Conservation (phyloP, 768 basidiomycete species). For the Mycena metata region DNA sequence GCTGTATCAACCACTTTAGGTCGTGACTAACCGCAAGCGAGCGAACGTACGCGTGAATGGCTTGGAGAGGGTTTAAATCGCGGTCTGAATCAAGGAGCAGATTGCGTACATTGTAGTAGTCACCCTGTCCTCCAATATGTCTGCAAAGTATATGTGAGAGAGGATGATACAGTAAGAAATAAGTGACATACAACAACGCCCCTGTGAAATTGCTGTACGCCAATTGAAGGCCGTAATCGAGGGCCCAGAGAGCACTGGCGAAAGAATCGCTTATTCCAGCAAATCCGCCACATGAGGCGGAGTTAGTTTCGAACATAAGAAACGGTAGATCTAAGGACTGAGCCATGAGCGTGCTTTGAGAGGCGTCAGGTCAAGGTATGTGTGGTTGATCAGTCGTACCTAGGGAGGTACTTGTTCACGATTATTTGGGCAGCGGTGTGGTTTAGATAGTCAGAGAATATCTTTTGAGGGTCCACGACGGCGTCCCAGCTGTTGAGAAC, state of each 20-base stretch:
- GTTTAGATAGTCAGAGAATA: slow-evolving; percentile 70
- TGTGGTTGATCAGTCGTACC: slow-evolving; percentile 10
- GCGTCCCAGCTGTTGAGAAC: slow-evolving; percentile 48
- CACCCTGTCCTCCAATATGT: slow-evolving; percentile 41
- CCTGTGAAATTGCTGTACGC: slow-evolving; percentile 50
- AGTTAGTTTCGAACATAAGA: slow-evolving; percentile 69
- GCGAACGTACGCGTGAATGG: slow-evolving; percentile 50
- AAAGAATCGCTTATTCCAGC: slow-evolving; percentile 73
- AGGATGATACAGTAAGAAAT: background rate
- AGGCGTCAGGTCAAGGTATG: slow-evolving; percentile 28
- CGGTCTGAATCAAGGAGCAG: slow-evolving; percentile 39
- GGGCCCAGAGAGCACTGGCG: slow-evolving; percentile 72
- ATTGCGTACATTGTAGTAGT: slow-evolving; percentile 45
- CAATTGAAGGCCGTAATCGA: slow-evolving; percentile 65
- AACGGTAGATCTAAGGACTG: slow-evolving; percentile 60
- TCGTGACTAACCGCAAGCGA: slow-evolving; percentile 39
- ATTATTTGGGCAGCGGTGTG: slow-evolving; percentile 68
- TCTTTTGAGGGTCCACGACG: slow-evolving; percentile 57
- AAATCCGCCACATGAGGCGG: slow-evolving; percentile 79
- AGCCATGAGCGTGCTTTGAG: slow-evolving; percentile 58
- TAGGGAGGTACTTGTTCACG: slow-evolving; percentile 62
- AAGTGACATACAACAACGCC: slow-evolving; percentile 31
- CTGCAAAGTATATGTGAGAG: background rate
- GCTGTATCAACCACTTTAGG: slow-evolving; percentile 44
- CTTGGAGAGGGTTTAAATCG: slow-evolving; percentile 43